Evolutionary conservation across 2,329 filamentous ascomycete genomes (phyloP), one percentile per base, ranked within the genome.

Genomic region (Erysiphe neolycopersici): DNA sequence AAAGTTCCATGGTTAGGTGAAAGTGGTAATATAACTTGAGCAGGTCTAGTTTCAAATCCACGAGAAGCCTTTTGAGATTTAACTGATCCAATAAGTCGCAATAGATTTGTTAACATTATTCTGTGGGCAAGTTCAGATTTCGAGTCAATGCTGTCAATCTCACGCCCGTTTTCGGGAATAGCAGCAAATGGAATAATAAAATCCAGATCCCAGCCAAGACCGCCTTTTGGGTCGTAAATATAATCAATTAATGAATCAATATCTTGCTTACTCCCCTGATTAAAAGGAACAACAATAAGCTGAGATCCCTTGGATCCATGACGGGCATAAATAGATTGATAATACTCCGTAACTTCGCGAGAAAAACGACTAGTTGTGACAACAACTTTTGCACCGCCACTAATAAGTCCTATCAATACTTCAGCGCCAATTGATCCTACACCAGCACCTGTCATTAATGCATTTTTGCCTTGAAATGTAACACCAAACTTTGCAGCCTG

Each of bases 1-100:
- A 98, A 98, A 30, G 87, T 98, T 51, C 89, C 89, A 62, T 98
- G 91, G 65, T 98, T 98, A 47, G 89, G 89, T 2, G 89, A 98
- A 9, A 98, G 68, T 40, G 89, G 89, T 22, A 98, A 71, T 48
- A 98, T 85, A 54, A 95, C 87, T 61, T 98, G 89, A 22, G 89
- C 89, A 41, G 89, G 89, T 35, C 89, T 81, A 31, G 89, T 98
- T 64, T 93, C 84, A 55, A 89, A 93, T 46, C 81, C 83, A 51
- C 80, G 76, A 50, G 78, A 70, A 26, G 77, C 69, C 68, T 98
- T 98, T 60, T 95, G 80, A 5, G 75, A 63, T 70, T 95, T 98
- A 63, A 98, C 78, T 49, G 66, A 74, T 53, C 89, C 89, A 44
- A 98, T 69, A 47, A 98, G 76, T 52, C 89, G 83, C 49, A 95